Evolutionary conservation across 345 rosid species (phyloP).

Genomic region (Rhodamnia rubescens): DNA sequence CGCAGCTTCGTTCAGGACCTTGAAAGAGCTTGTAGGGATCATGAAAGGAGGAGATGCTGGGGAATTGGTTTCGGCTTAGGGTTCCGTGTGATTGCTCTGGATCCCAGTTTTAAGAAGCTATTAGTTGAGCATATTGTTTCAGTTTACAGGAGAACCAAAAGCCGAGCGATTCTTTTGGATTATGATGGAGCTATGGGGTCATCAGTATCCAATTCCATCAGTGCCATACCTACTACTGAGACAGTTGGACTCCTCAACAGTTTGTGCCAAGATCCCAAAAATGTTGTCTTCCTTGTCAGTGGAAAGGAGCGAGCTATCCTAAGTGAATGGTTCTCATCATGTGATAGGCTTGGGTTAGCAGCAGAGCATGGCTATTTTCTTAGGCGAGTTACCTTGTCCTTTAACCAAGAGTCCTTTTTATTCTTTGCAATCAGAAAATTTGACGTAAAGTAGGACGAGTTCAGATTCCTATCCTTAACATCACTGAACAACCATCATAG

Average conservation of each 20-base stretch:
- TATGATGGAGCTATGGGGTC: constrained; percentile 75
- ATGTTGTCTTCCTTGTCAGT: constrained; percentile 78
- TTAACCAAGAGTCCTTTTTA: neutral
- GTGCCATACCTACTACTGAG: constrained; percentile 36
- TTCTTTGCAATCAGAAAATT: neutral
- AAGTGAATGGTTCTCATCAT: constrained; percentile 64
- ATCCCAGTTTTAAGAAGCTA: constrained; percentile 84
- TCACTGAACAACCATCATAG: neutral
- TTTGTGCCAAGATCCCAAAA: constrained; percentile 64
- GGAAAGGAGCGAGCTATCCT: constrained; percentile 65
- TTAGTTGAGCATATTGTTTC: constrained; percentile 84
- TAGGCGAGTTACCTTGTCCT: constrained; percentile 31
- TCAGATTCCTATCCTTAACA: neutral
- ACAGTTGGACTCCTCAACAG: constrained; percentile 53
- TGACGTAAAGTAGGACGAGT: neutral
- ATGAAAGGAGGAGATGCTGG: constrained; percentile 76
- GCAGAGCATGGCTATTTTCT: constrained; percentile 85
- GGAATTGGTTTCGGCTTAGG: constrained; percentile 94
- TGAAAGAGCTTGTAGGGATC: constrained; percentile 81
- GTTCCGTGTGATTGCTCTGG: constrained; percentile 79
- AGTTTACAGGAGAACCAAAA: constrained; percentile 72
- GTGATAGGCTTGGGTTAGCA: constrained; percentile 68
- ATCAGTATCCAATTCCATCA: constrained; percentile 32
- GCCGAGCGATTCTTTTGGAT: constrained; percentile 80
- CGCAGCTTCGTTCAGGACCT: constrained; percentile 91